Percentiles rank a stretch among this genome's conserved stretches.
These are phyloP conservation scores for Gonapodya sp. DNA, from an alignment of 192 early-diverging fungal genomes.

Conservation along the genomic window DNA sequence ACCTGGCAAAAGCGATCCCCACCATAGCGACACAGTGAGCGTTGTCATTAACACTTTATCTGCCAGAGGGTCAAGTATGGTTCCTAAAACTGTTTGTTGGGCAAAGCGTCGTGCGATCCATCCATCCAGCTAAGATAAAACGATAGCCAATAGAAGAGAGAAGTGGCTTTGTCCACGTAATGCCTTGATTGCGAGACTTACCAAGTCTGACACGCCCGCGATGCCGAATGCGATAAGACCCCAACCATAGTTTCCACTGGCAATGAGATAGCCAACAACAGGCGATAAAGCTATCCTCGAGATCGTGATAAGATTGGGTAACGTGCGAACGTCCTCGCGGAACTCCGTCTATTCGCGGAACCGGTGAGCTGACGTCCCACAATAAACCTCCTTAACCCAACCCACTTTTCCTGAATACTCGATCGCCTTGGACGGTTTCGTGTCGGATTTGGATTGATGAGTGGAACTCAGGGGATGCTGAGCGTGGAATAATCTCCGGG, in stretches of 20 bases:
- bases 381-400: too few relatives aligned
- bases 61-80: slow-evolving; percentile 84
- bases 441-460: too few relatives aligned
- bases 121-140: slow-evolving; percentile 53
- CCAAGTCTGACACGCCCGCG: slow-evolving; percentile 76
- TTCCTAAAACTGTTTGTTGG: slow-evolving; percentile 75
- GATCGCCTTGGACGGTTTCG: too few relatives aligned
- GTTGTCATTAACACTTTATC: slow-evolving; percentile 91
- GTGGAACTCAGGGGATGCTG: too few relatives aligned
- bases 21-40: slow-evolving; percentile 66
- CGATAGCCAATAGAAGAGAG: neutral
- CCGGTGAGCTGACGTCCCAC: too few relatives aligned
- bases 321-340: slow-evolving; percentile 75
- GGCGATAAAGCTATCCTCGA: slow-evolving; percentile 70
- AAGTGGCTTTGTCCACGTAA: neutral
- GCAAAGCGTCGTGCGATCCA: slow-evolving; percentile 81
- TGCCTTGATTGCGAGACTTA: too few relatives aligned
- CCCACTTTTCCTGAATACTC: too few relatives aligned
- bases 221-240: slow-evolving; percentile 70
- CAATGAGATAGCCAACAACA: slow-evolving; percentile 80
- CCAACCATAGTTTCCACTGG: slow-evolving; percentile 53
- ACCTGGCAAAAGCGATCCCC: slow-evolving; percentile 64
- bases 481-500: too few relatives aligned
- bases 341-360: too few relatives aligned
- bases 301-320: slow-evolving; percentile 83